These are phyloP conservation scores for Raphanus hybrid DNA, from an alignment of 441 rosid genomes.

Conservation along the genomic window DNA sequence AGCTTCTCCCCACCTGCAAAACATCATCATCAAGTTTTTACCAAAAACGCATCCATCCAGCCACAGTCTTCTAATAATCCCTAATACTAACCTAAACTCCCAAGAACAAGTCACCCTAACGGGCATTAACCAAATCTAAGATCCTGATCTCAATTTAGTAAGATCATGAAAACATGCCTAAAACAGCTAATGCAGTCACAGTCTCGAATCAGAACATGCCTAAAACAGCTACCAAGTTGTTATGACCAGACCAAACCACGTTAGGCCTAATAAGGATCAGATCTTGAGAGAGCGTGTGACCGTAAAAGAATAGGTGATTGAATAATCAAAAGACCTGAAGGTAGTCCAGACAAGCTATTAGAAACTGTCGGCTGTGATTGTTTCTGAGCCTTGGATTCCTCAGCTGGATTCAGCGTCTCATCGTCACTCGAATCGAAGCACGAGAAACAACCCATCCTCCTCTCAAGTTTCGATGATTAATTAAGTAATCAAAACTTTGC, in stretches of 20 bases:
- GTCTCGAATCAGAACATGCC: conserved; percentile 32
- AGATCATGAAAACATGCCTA: conserved; percentile 34
- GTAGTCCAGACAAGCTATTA: conserved; percentile 62
- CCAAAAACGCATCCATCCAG: not conserved
- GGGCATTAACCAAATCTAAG: conserved; percentile 18
- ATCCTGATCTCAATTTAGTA: conserved; percentile 21
- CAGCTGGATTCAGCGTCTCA: conserved; percentile 66
- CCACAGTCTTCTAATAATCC: too few species aligned
- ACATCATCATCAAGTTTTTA: conserved; percentile 30
- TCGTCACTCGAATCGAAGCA: conserved; percentile 89
- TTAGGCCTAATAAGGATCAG: conserved; percentile 45
- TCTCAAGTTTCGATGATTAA: conserved; percentile 4
- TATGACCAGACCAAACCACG: conserved; percentile 13
- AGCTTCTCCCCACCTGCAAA: conserved; percentile 78
- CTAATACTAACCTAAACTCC: too few species aligned
- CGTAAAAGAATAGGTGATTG: not conserved
- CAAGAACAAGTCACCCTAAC: too few species aligned
- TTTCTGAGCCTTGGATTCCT: conserved; percentile 54
- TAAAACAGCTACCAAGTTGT: not conserved
- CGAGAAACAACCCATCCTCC: conserved; percentile 88
- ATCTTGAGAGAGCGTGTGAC: conserved; percentile 34
- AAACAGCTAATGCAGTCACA: not conserved
- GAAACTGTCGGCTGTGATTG: conserved; percentile 56
- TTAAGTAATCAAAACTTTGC: not conserved
- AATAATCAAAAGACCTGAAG: conserved; percentile 62